Evolutionary conservation across 2,329 filamentous ascomycete genomes (phyloP), one percentile per base, ranked within the genome.

Genomic region (Penicillium sp.): DNA sequence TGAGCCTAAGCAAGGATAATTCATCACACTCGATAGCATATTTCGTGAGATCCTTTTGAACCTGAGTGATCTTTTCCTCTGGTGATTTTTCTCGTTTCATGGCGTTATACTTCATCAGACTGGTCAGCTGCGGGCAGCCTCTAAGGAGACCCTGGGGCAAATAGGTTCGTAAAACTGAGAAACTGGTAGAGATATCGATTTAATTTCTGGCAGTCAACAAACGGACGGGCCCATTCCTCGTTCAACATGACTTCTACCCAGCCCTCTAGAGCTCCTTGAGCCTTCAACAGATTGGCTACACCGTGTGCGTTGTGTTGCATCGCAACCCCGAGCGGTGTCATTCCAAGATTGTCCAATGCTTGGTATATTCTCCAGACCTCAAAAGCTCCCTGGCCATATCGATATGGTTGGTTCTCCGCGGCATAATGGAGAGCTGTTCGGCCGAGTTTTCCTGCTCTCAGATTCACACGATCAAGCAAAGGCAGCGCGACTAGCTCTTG

Each of bases 381-480:
- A 59, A 8, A 5, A 54, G 50, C 13, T 48, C 5, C 23, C 29
- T 7, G 1, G 30, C 41, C 15, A 41, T 53, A n/a, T 31, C 30
- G 23, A 48, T 5, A n/a, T 49, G 29, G 21, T 48, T 49, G 30
- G 30, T 7, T 31, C 9, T 6, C n/a, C n/a, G 44, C 48, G 3
- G 57, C 56, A 35, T 46, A 53, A 19, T 52, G 48, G 19, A 58
- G 48, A 8, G 56, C 48, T 1, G 56, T 58, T 5, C 26, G 35
- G 5, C 41, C 9, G 7, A 13, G 29, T 15, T 26, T 31, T 29
- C 41, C 56, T 7, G 49, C 21, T n/a, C 56, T 21, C 13, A 58
- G 48, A 53, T 58, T 50, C 23, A 58, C 56, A 21, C 56, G 21
- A 26, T 47, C 35, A 3, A 31, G 13, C 48, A 58, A 35, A 4